Evolutionary conservation across 139 green algal species (phyloP).

Genomic region (Chlamydomonas sp.): DNA sequence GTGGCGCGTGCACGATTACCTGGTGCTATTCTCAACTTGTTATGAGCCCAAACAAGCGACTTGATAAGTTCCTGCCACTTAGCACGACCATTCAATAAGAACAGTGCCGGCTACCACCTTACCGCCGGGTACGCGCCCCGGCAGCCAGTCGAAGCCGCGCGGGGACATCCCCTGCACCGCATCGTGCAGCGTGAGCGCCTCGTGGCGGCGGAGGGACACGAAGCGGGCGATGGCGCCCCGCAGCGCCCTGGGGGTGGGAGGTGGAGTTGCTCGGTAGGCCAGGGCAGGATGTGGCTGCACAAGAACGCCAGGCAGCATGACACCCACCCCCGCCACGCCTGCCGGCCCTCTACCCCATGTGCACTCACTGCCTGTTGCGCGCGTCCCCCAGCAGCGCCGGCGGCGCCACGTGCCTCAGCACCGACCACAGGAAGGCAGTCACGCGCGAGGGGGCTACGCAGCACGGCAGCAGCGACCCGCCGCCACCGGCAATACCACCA

Average conservation of each 20-base stretch:
- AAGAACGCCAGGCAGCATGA: not conserved
- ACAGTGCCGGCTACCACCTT: not conserved
- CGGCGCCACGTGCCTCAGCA: slow-evolving; percentile 67
- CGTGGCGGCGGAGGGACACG: slow-evolving; percentile 75
- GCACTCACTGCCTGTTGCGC: slow-evolving; percentile 42
- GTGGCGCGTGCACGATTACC: no score
- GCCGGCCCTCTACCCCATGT: not conserved
- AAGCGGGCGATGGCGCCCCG: slow-evolving; percentile 52
- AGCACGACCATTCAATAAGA: not conserved
- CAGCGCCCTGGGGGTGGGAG: slow-evolving; percentile 28
- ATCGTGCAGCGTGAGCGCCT: slow-evolving; percentile 74
- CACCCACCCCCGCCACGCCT: not conserved
- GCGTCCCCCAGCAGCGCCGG: slow-evolving; percentile 65
- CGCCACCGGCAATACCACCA: not conserved
- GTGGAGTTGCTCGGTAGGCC: not conserved
- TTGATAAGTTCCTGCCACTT: not conserved
- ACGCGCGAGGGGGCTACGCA: slow-evolving; percentile 64
- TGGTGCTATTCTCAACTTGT: no score
- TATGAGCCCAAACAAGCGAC: no score
- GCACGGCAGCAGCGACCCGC: slow-evolving; percentile 46
- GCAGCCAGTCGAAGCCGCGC: slow-evolving; percentile 57
- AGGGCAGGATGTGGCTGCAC: not conserved
- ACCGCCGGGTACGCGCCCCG: not conserved
- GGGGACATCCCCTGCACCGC: slow-evolving; percentile 60
- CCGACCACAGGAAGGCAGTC: slow-evolving; percentile 74